Evolutionary conservation across 2,329 filamentous ascomycete species (phyloP).

Genomic region (Zymoseptoria passerinii): DNA sequence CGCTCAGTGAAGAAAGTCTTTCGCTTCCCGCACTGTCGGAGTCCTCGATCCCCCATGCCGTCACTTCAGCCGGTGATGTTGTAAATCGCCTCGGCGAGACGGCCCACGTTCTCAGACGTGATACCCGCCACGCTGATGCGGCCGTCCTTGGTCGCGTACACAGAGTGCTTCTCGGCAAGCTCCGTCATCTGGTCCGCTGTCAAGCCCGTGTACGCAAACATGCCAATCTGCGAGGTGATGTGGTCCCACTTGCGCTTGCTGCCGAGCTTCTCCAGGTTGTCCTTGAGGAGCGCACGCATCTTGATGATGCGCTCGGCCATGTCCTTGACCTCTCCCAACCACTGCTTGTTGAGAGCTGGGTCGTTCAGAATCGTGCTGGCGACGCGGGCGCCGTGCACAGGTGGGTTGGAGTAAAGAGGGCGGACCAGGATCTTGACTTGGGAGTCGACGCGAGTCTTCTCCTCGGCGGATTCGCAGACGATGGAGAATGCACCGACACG

Average conservation of each 20-base stretch:
- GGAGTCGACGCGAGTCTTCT: constrained; percentile 92
- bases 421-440: constrained; percentile 98
- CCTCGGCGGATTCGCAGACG: constrained; percentile 72
- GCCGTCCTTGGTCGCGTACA: constrained; percentile 92
- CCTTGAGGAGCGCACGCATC: constrained; percentile 90
- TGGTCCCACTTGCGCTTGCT: constrained; percentile 98
- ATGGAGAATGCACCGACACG: constrained; percentile 95
- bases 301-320: constrained; percentile 99
- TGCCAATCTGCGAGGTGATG: constrained; percentile 97
- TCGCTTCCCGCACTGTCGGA: too few species aligned
- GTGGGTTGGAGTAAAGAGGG: constrained; percentile 96
- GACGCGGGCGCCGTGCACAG: constrained; percentile 90
- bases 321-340: constrained; percentile 91
- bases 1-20: too few species aligned
- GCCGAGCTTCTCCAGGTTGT: constrained; percentile 88
- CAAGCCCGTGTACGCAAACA: constrained; percentile 98
- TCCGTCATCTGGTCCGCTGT: constrained; percentile 83
- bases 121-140: constrained; percentile 81
- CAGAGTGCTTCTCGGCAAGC: constrained; percentile 89
- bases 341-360: constrained; percentile 77
- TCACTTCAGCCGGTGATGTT: constrained; percentile 59
- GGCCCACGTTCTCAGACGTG: constrained; percentile 68
- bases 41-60: not conserved
- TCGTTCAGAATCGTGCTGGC: constrained; percentile 87
- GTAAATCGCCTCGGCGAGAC: constrained; percentile 75